Conservation (phyloP, 345 rosid species). For the Euphorbia tirucalli region DNA sequence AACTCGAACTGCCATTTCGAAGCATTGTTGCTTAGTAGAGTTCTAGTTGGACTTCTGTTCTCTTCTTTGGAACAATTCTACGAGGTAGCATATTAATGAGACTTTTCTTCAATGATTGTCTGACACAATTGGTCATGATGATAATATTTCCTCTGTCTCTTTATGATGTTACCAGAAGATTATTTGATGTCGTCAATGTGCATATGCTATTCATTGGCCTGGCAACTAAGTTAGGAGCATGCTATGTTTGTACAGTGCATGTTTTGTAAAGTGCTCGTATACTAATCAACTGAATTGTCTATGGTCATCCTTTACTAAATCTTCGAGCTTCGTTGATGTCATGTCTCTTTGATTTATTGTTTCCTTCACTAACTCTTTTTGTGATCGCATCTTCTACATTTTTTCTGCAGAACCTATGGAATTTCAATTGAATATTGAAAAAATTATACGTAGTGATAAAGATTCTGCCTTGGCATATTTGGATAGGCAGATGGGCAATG, state of each 20-base stretch:
- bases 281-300: neutral
- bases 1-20: neutral
- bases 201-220: neutral
- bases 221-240: neutral
- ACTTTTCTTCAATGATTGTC: neutral
- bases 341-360: neutral
- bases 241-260: neutral
- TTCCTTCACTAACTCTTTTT: neutral
- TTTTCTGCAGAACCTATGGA: conserved; percentile 52
- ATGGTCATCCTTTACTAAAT: neutral
- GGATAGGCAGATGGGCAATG: conserved; percentile 72
- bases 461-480: conserved; percentile 71
- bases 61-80: neutral
- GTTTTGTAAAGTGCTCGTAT: neutral
- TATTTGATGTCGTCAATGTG: neutral
- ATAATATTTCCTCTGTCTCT: neutral
- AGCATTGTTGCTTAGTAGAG: neutral
- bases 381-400: conserved; percentile 9
- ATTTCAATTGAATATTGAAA: conserved; percentile 66
- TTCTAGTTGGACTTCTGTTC: neutral
- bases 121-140: neutral
- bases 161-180: neutral
- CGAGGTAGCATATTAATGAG: neutral
- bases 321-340: neutral
- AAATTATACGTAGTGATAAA: conserved; percentile 65